Base-by-base conservation (phyloP, 169 alveolate genomes). In the Eimeria sp. region DNA sequence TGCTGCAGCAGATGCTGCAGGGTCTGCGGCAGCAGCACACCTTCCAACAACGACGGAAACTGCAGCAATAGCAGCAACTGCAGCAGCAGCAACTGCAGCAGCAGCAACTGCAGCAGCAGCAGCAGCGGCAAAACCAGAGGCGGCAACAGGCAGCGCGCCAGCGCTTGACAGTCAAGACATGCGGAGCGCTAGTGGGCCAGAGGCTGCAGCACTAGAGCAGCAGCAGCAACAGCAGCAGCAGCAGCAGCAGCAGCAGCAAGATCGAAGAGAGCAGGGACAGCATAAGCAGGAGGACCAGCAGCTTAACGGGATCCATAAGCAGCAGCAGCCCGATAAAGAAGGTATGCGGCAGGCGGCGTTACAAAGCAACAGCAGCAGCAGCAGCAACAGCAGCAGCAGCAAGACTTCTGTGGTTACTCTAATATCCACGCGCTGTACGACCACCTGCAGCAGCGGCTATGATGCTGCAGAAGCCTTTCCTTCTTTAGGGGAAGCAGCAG, bases 371-470 rank as follows among this genome's bases (percentile, higher is more conserved):
- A 70, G 78, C 78, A 70, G 78, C 78, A 72, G 82, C 83, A 73
- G 83, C 83, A 73, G 30, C 83, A 73, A 57, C 83, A 34, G 57
- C 83, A 73, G 83, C 54, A 45, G 61, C 86, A 75, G 40, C 54
- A 14, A 51, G 57, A 14, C 13, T 30, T 25, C 87, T 27, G 61
- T 7, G 30, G 92, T 25, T 27, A 63, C 63, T n/a, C 25, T 27
- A n/a, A 14, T 58, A 40, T 30, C 78, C 5, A 84, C 92, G 4
- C 92, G 92, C 76, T 84, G 92, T 72, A 84, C 92, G 13, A 84
- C 92, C 4, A 84, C 92, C 40, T 30, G 78, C 63, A 57, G 92
- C 92, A 84, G 92, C 80, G 65, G 92, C 92, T 51, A 47, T 13
- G 92, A 84, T 5, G 78, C 76, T 11, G 92, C 78, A 25, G 92